Evolutionary conservation across 2,329 filamentous ascomycete genomes (phyloP), one percentile per base, ranked within the genome.

Genomic region (Sporothrix inflata): DNA sequence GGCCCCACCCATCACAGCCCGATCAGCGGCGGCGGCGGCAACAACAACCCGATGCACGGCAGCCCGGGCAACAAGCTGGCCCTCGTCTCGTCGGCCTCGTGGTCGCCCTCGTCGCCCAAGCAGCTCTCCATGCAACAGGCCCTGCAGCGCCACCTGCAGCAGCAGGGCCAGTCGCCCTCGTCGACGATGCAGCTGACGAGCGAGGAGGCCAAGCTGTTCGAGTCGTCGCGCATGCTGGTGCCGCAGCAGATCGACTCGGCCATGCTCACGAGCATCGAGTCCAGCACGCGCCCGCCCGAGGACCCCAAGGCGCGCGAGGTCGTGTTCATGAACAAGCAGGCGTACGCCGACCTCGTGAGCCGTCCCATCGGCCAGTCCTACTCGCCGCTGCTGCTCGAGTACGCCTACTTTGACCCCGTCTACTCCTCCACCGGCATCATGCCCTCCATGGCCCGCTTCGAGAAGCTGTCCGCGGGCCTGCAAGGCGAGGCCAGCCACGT

Each of bases 351-450:
- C 8, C 78, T 88, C 14, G 83, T 82, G 0, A 81, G 82, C 19
- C 81, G 80, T 4, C 73, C 77, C 4, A 80, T 81, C 2, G 79
- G 82, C 1, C 83, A 84, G 65, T 82, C 85, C 24, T 88, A 84
- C 78, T 82, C 79, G 75, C 91, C 82, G 74, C 80, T 94, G 0
- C 84, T 94, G 24, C 85, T 94, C 6, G 92, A 95, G 77, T 94
- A 92, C 79, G 91, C 89, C 11, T 80, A 84, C 0, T 90, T 90
- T 73, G 87, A 90, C 76, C 82, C 88, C 0, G 89, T 91, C 8
- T 91, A 89, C 76, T 85, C 88, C 0, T 82, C 84, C 11, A 90
- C 88, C 0, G 89, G 88, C 42, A 89, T 91, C 74, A 87, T 88
- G 82, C 89, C 89, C 1, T 85, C 88, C 0, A 89, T 90, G 87